phyloP scores from a whole-genome alignment of 2,329 filamentous ascomycete species.

The Mycosphaerella sp. region DNA sequence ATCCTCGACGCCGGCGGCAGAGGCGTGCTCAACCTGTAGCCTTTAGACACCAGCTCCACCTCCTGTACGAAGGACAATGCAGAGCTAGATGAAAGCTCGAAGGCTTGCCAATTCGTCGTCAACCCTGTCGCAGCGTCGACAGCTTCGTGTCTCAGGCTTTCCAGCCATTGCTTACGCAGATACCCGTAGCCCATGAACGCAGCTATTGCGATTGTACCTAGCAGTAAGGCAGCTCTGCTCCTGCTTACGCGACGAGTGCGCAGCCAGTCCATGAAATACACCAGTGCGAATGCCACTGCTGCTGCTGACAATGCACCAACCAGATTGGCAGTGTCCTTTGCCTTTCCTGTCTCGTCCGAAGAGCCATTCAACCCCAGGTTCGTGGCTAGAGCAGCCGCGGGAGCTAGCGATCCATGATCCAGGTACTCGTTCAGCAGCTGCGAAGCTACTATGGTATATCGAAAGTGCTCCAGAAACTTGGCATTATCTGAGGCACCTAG shows the following conservation, averaged over 20 bases:
- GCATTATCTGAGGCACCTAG: slow-evolving; percentile 73
- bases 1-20: slow-evolving; percentile 87
- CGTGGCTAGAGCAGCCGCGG: slow-evolving; percentile 15
- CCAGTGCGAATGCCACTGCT: slow-evolving; percentile 54
- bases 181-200: slow-evolving; percentile 63
- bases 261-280: slow-evolving; percentile 67
- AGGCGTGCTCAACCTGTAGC: slow-evolving; percentile 82
- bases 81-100: slow-evolving; percentile 70
- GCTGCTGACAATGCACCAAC: slow-evolving; percentile 62
- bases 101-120: slow-evolving; percentile 68
- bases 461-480: slow-evolving; percentile 84
- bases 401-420: slow-evolving; percentile 38
- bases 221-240: slow-evolving; percentile 45
- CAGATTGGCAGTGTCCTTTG: slow-evolving; percentile 44
- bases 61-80: slow-evolving; percentile 82
- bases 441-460: slow-evolving; percentile 87
- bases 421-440: slow-evolving; percentile 70
- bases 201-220: slow-evolving; percentile 47
- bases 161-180: slow-evolving; percentile 72
- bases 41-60: slow-evolving; percentile 88
- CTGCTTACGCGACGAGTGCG: slow-evolving; percentile 51
- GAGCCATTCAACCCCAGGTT: slow-evolving; percentile 22
- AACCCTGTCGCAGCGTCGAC: slow-evolving; percentile 63
- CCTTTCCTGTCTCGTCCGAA: slow-evolving; percentile 14
- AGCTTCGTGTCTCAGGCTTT: slow-evolving; percentile 68